A percentile compares a stretch with the other conserved stretches of the same genome.
Evolutionary conservation across 1,284 basidiomycete species (phyloP).

Genomic region (Sporisorium graminicola): DNA sequence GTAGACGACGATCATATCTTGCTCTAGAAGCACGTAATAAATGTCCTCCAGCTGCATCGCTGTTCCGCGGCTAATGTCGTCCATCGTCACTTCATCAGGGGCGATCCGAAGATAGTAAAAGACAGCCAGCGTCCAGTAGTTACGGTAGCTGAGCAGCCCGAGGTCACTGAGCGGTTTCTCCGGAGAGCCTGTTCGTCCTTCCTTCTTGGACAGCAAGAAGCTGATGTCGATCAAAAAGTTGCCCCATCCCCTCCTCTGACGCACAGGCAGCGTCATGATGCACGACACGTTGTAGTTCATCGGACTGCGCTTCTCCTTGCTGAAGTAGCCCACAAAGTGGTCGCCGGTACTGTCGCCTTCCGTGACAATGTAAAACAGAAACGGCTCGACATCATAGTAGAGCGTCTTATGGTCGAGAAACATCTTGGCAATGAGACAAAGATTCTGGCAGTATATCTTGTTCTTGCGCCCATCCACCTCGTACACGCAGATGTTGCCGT

Average conservation of each 20-base stretch:
- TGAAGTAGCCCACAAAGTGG: constrained; percentile 97
- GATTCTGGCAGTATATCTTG: constrained; percentile 99
- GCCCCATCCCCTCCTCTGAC: constrained; percentile 91
- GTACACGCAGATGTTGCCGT: constrained; percentile 88
- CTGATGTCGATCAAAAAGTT: constrained; percentile 86
- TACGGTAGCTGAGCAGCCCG: constrained; percentile 90
- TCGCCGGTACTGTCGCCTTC: constrained; percentile 89
- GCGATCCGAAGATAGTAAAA: constrained; percentile 73
- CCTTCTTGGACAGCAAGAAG: constrained; percentile 95
- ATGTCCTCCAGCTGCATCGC: constrained; percentile 93
- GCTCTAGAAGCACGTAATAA: constrained; percentile 80
- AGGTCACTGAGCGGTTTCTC: constrained; percentile 98
- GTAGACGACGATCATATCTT: constrained; percentile 79
- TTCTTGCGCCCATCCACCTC: constrained; percentile 98
- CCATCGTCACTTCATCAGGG: constrained; percentile 39
- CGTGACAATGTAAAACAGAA: constrained; percentile 98
- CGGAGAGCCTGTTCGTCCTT: constrained; percentile 93
- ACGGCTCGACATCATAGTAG: constrained; percentile 99
- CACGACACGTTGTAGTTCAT: constrained; percentile 95
- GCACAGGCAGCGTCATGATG: constrained; percentile 97
- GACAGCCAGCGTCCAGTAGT: constrained; percentile 93
- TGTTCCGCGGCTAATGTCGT: constrained; percentile 87
- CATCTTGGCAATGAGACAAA: constrained; percentile 99
- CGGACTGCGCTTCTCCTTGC: constrained; percentile 96
- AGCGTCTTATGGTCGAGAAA: constrained; percentile 99